phyloP scores from a whole-genome alignment of 805 yeast species.

The Kuraishia capsulata region DNA sequence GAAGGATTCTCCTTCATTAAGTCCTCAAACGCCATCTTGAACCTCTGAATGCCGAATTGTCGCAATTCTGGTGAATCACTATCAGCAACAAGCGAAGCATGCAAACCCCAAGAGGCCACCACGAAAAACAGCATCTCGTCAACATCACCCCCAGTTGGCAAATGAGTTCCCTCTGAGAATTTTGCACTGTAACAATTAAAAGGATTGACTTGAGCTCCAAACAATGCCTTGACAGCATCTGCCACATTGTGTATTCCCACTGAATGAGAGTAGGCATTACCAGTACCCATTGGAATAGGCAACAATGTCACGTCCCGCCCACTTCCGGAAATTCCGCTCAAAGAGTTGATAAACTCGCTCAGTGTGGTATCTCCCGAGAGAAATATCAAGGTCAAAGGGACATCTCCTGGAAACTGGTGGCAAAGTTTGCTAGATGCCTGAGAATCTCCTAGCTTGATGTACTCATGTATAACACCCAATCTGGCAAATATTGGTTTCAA shows the following conservation, averaged over 20 bases:
- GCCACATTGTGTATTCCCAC: conserved; percentile 29
- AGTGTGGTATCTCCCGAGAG: conserved; percentile 85
- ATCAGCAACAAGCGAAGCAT: conserved; percentile 76
- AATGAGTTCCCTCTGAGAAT: conserved; percentile 30
- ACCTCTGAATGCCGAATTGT: conserved; percentile 55
- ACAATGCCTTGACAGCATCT: conserved; percentile 24
- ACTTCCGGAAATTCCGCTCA: conserved; percentile 9
- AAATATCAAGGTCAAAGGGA: conserved; percentile 38
- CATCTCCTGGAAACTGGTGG: conserved; percentile 10
- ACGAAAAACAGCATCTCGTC: conserved; percentile 33
- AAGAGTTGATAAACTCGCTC: conserved; percentile 60
- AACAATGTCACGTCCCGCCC: conserved; percentile 13
- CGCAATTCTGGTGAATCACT: conserved; percentile 65
- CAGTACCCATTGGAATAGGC: conserved; percentile 74
- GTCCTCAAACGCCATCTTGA: conserved; percentile 55
- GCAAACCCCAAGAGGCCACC: conserved; percentile 80
- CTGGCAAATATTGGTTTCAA: conserved; percentile 37
- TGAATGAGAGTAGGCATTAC: conserved; percentile 71
- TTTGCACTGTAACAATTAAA: conserved; percentile 34
- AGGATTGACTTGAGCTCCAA: conserved; percentile 19
- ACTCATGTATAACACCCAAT: conserved; percentile 26
- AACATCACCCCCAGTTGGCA: conserved; percentile 13
- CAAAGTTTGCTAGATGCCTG: not conserved
- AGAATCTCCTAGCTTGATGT: conserved; percentile 16
- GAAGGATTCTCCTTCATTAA: conserved; percentile 41